A percentile compares a stretch with the other conserved stretches of the same genome.
Conservation (phyloP, 768 basidiomycete species). For the Trametes sanguinea region DNA sequence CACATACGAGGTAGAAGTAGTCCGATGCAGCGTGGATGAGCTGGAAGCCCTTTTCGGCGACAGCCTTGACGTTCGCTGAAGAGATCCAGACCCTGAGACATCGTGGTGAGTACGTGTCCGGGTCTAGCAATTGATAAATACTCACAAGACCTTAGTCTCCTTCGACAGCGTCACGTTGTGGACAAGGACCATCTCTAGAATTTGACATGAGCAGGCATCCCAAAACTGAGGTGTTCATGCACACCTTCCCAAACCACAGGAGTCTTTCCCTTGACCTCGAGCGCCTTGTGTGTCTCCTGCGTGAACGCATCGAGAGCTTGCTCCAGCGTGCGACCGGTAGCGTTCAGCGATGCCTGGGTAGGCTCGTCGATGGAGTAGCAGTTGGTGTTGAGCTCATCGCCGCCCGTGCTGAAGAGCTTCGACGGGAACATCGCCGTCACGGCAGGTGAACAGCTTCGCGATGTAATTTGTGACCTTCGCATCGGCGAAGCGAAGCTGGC, state of each 20-base stretch:
- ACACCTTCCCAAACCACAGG: constrained; percentile 51
- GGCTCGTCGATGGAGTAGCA: constrained; percentile 42
- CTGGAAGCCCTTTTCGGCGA: constrained; percentile 59
- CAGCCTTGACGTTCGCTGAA: constrained; percentile 56
- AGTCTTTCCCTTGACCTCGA: constrained; percentile 43
- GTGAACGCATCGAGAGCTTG: constrained; percentile 44
- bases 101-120: neutral
- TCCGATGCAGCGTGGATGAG: constrained; percentile 73
- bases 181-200: constrained; percentile 38
- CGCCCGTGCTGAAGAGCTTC: constrained; percentile 46
- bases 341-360: constrained; percentile 36
- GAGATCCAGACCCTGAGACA: constrained; percentile 71
- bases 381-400: constrained; percentile 48
- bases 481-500: constrained; percentile 47
- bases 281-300: constrained; percentile 35
- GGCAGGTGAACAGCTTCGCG: constrained; percentile 34
- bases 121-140: neutral
- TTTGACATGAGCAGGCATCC: neutral
- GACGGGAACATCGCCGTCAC: constrained; percentile 36
- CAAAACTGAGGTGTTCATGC: neutral
- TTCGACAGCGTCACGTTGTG: constrained; percentile 40
- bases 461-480: constrained; percentile 37
- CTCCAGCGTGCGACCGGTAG: constrained; percentile 37
- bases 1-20: constrained; percentile 71
- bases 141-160: constrained; percentile 56